A percentile compares a stretch with the other conserved stretches of the same genome.
Evolutionary conservation across 768 basidiomycete genomes (phyloP).

Genomic region (Boletus edulis): DNA sequence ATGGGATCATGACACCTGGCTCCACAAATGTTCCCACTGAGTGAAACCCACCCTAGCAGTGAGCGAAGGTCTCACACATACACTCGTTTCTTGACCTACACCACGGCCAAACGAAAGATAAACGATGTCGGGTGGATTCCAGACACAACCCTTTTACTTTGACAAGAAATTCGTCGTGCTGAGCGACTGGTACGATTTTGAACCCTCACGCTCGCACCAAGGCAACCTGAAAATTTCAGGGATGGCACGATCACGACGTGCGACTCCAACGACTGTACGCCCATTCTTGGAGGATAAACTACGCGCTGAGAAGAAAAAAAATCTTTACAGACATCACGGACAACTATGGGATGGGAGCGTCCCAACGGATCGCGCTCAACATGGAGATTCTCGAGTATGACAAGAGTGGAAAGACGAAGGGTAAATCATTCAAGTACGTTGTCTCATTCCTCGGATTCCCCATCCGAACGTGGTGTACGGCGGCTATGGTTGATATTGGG

Average conservation of each 20-base stretch:
- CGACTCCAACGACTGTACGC: constrained; percentile 92
- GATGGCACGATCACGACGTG: constrained; percentile 91
- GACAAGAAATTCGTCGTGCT: constrained; percentile 85
- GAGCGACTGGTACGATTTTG: constrained; percentile 75
- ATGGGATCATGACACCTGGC: constrained; percentile 1
- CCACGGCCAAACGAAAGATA: background rate
- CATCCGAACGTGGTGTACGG: background rate
- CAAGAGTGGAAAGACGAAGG: constrained; percentile 18
- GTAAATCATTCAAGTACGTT: constrained; percentile 45
- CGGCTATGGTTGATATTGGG: background rate
- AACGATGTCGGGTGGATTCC: constrained; percentile 12
- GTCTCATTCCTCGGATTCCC: background rate
- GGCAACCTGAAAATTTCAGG: constrained; percentile 41
- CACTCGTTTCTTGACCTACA: background rate
- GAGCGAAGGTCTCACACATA: background rate
- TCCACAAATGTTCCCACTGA: constrained; percentile 17
- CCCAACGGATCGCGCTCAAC: constrained; percentile 63
- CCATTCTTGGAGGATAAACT: background rate
- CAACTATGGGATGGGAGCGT: constrained; percentile 80
- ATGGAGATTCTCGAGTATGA: constrained; percentile 61
- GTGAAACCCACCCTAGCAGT: background rate
- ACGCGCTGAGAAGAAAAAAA: background rate
- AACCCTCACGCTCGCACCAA: background rate
- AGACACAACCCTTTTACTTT: constrained; percentile 26
- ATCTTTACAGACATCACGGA: constrained; percentile 75